Percentiles rank a stretch among this genome's conserved stretches.
These are phyloP conservation scores for Moricandia moricandioides DNA, from an alignment of 345 rosid genomes.

Conservation along the genomic window DNA sequence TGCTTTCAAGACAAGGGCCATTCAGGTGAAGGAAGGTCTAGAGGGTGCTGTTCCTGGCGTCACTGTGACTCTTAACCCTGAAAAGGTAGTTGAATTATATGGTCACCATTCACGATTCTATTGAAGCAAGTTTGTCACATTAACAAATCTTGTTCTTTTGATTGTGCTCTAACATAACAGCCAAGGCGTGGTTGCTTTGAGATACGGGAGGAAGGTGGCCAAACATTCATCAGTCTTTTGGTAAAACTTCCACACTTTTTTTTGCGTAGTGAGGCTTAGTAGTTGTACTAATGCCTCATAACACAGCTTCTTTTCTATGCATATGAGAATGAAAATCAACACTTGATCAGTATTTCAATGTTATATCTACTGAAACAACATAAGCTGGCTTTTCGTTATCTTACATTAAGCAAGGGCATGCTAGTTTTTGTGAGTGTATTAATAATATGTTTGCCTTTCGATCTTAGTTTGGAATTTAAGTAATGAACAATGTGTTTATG, in stretches of 20 bases:
- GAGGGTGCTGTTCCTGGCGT: conserved; percentile 64
- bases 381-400: background rate
- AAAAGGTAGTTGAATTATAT: too few species aligned
- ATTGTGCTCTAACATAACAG: too few species aligned
- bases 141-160: background rate
- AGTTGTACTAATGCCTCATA: background rate
- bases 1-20: conserved; percentile 83
- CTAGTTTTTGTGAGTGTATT: background rate
- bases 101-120: too few species aligned
- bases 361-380: background rate
- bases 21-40: conserved; percentile 58
- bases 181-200: conserved; percentile 97
- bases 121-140: too few species aligned
- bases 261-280: background rate
- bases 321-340: background rate
- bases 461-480: background rate
- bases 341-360: background rate
- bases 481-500: background rate
- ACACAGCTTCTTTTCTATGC: too few species aligned
- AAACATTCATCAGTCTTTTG: conserved; percentile 78
- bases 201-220: conserved; percentile 68
- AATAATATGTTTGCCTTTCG: background rate
- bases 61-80: conserved; percentile 71
- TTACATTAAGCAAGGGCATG: background rate
- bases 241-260: conserved; percentile 41